Evolutionary conservation across 78 protist genomes (phyloP).

Genomic region (Dictyostelium brefeldianum): DNA sequence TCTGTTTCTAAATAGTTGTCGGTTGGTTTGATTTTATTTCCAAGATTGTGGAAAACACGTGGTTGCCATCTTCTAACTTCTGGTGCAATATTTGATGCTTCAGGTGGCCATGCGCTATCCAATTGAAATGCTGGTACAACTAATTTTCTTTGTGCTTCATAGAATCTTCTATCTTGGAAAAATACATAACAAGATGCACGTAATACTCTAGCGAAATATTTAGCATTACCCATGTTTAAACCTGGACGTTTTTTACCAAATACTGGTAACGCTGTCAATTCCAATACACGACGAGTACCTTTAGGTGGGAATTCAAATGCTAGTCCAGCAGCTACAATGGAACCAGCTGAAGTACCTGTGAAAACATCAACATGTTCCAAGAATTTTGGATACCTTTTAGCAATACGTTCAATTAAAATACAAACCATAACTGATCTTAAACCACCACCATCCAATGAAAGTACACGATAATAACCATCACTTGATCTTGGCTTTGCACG

Average conservation of each 20-base stretch:
- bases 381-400: conserved; percentile 36
- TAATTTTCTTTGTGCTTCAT: conserved; percentile 47
- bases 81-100: conserved; percentile 37
- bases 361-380: conserved; percentile 68
- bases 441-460: conserved; percentile 71
- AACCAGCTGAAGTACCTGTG: conserved; percentile 72
- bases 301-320: conserved; percentile 67
- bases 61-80: conserved; percentile 71
- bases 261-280: conserved; percentile 56
- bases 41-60: conserved; percentile 51
- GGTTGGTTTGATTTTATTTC: background rate
- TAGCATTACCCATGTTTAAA: conserved; percentile 65
- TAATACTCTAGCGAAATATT: conserved; percentile 30
- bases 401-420: conserved; percentile 66
- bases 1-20: conserved; percentile 37
- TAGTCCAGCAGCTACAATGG: conserved; percentile 64
- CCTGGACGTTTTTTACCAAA: conserved; percentile 74
- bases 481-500: conserved; percentile 36
- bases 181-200: conserved; percentile 70
- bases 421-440: conserved; percentile 72
- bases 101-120: conserved; percentile 60
- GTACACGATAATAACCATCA: conserved; percentile 62
- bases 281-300: conserved; percentile 66
- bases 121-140: conserved; percentile 67
- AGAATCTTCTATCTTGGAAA: conserved; percentile 38